Conservation (phyloP, 2,329 filamentous ascomycete genomes). For the Colletotrichum limetticola region DNA sequence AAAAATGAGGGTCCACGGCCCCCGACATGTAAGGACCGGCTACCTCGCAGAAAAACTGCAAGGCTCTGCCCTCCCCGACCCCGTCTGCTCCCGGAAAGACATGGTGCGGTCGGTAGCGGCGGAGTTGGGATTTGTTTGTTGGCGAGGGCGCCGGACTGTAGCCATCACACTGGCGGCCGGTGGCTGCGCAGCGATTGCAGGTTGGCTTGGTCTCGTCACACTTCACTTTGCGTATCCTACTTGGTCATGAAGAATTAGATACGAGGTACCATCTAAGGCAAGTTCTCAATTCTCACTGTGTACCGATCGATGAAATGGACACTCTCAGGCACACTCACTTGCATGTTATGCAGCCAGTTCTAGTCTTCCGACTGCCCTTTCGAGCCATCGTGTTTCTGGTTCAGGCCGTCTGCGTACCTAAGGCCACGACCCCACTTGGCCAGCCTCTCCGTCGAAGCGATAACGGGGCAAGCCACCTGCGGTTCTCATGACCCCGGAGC, state of each 20-base stretch:
- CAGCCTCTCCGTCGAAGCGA: not conserved
- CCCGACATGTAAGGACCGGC: constrained; percentile 27
- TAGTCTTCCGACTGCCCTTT: constrained; percentile 47
- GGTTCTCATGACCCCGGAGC: not conserved
- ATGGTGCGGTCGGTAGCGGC: not conserved
- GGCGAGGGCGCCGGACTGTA: constrained; percentile 44
- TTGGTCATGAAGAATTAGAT: not conserved
- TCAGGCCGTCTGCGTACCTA: not conserved
- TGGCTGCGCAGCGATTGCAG: constrained; percentile 63
- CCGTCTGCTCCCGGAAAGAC: not conserved
- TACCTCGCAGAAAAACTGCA: constrained; percentile 15
- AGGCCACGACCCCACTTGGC: not conserved
- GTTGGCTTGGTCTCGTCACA: constrained; percentile 65
- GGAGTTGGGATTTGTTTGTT: not conserved
- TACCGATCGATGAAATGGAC: not conserved
- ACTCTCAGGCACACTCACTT: constrained; percentile 49
- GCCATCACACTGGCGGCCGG: constrained; percentile 67
- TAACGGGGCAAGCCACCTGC: not conserved
- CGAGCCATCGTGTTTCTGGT: constrained; percentile 8
- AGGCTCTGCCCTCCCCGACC: constrained; percentile 7
- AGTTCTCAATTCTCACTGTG: not conserved
- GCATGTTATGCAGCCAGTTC: constrained; percentile 65
- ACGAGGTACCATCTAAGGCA: not conserved
- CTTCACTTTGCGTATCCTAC: constrained; percentile 65
- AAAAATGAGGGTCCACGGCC: constrained; percentile 27